Base-by-base conservation (phyloP, 2,329 filamentous ascomycete genomes). In the Botryotinia narcissicola region DNA sequence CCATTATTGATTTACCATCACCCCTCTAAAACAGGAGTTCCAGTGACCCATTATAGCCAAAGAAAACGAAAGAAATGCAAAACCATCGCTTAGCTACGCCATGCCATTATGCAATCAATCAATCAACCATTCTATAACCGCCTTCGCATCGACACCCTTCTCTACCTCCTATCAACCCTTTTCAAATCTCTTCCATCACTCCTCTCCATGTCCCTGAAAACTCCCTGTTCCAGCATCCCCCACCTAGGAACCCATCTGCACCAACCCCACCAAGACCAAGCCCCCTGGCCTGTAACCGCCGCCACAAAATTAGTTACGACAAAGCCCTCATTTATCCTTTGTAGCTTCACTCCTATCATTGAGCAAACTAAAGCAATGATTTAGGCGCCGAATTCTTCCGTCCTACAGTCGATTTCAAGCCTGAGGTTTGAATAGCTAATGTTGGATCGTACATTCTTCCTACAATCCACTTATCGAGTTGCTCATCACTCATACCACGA, bases 371-470 rank as follows among this genome's bases (percentile, higher is more conserved):
- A 63, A 71, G 69, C 63, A 51, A 64, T 63, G 69, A 46, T 48
- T 32, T 71, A 71, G 69, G 59, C 42, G 59, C 51, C 69, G 59
- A 62, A 3, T 40, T 46, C 42, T 71, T 71, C 59, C 37, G 54
- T 64, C 16, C 69, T 14, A 40, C 69, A 37, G 69, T 68, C 32
- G 66, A 59, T 57, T 25, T 42, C 25, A 37, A 59, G 51, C n/a
- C 48, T 9, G 48, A 44, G n/a, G 66, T 66, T 48, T 66, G 63
- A 9, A 48, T 48, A 16, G 68, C 25, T 44, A 63, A 66, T 8
- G 72, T 77, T 35, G 92, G 87, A 74, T 91, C 84, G 91, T 92
- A 95, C 92, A 94, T 94, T 83, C 93, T 91, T 82, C 88, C 88
- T 22, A 84, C 81, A 74, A 94, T 91, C 91, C 91, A 95, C 73